Evolutionary conservation across 2,329 filamentous ascomycete genomes (phyloP).

Genomic region (Ramularia collo-cygni): DNA sequence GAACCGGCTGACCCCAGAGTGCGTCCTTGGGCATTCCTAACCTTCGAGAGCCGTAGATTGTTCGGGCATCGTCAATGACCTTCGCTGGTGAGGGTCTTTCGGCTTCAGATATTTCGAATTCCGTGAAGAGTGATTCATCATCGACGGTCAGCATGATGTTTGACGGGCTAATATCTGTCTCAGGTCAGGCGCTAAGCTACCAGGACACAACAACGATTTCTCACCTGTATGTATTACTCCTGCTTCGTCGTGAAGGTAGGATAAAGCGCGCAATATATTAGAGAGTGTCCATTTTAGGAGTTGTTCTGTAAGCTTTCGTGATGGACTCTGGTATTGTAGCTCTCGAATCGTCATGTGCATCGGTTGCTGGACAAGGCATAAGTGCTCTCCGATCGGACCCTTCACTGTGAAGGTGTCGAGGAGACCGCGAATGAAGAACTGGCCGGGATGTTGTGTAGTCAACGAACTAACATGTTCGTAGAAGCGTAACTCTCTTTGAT

Average conservation of each 20-base stretch:
- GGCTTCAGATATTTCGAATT: slow-evolving; percentile 14
- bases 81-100: slow-evolving; percentile 12
- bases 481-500: slow-evolving; percentile 6
- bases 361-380: slow-evolving; percentile 13
- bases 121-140: slow-evolving; percentile 14
- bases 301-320: too few species aligned
- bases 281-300: too few species aligned
- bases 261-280: too few species aligned
- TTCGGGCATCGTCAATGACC: slow-evolving; percentile 12
- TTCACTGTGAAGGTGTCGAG: too few species aligned
- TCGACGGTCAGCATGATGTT: slow-evolving; percentile 19
- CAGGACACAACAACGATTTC: too few species aligned
- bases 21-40: slow-evolving; percentile 10
- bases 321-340: too few species aligned
- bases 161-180: slow-evolving; percentile 16
- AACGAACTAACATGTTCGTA: slow-evolving; percentile 12
- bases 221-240: slow-evolving; percentile 15
- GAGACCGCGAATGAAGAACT: too few species aligned
- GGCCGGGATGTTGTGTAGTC: too few species aligned
- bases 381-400: too few species aligned
- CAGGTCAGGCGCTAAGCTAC: too few species aligned
- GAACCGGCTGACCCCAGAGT: slow-evolving; percentile 11
- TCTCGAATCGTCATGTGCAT: slow-evolving; percentile 15
- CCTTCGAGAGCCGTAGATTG: slow-evolving; percentile 15
- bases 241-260: slow-evolving; percentile 14